phyloP scores from a whole-genome alignment of 1,284 basidiomycete genomes.

The Trametes versicolor region DNA sequence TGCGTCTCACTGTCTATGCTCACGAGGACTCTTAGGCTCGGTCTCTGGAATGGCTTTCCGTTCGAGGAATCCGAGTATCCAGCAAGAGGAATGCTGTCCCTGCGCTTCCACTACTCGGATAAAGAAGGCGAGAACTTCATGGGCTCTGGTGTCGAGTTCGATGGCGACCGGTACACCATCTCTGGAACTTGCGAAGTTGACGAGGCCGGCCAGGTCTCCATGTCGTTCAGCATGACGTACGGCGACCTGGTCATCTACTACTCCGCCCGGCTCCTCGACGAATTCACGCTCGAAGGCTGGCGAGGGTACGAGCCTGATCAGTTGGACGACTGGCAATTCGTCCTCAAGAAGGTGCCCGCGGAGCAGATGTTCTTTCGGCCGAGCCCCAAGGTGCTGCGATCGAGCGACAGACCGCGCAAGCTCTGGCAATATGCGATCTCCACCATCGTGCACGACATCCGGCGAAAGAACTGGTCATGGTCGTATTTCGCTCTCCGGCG shows the following conservation, averaged over 20 bases:
- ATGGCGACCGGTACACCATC: slow-evolving; percentile 9
- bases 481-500: slow-evolving; percentile 19
- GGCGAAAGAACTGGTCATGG: slow-evolving; percentile 23
- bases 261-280: slow-evolving; percentile 14
- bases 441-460: slow-evolving; percentile 30
- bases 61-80: slow-evolving; percentile 12
- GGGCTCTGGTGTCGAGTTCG: slow-evolving; percentile 15
- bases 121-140: slow-evolving; percentile 9
- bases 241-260: slow-evolving; percentile 12
- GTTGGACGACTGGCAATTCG: background rate
- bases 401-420: slow-evolving; percentile 13
- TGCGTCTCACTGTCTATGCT: background rate
- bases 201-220: background rate
- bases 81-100: slow-evolving; percentile 14
- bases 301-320: background rate
- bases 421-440: slow-evolving; percentile 41
- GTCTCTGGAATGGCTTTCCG: slow-evolving; percentile 24
- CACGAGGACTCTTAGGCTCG: slow-evolving; percentile 4
- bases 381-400: background rate
- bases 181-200: slow-evolving; percentile 6
- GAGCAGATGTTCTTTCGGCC: slow-evolving; percentile 16
- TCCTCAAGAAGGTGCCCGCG: slow-evolving; percentile 22
- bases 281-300: slow-evolving; percentile 15
- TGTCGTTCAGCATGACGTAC: slow-evolving; percentile 15
- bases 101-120: slow-evolving; percentile 17